phyloP scores from a whole-genome alignment of 495 filamentous ascomycete species.

The Daldinia vernicosa region DNA sequence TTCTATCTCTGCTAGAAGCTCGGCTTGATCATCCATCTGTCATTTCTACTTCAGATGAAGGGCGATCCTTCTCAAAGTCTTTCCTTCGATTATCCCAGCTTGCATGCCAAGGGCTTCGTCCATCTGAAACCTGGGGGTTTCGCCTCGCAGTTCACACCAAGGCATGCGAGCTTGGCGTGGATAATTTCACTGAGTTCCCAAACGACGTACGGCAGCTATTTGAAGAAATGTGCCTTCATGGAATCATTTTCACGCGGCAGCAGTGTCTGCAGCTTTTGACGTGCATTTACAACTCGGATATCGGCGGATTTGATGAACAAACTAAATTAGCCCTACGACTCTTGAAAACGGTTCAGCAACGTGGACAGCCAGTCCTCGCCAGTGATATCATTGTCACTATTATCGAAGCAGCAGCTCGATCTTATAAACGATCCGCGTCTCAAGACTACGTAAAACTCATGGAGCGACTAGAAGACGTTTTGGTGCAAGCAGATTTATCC shows the following conservation, averaged over 20 bases:
- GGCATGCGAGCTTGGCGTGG: conserved; percentile 12
- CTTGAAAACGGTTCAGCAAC: conserved; percentile 52
- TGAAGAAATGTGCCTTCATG: conserved; percentile 43
- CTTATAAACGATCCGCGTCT: not conserved
- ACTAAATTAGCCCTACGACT: conserved; percentile 47
- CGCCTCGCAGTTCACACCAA: conserved; percentile 44
- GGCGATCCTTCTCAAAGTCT: not conserved
- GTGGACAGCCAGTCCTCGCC: conserved; percentile 46
- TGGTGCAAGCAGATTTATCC: conserved; percentile 47
- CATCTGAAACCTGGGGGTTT: conserved; percentile 43
- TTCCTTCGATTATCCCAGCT: conserved; percentile 43
- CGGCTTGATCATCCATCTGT: not conserved
- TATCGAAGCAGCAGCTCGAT: conserved; percentile 46
- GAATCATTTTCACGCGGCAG: conserved; percentile 46
- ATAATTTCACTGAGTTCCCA: not conserved
- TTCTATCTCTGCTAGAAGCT: conserved; percentile 30
- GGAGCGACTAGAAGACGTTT: conserved; percentile 40
- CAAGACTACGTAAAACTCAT: conserved; percentile 25
- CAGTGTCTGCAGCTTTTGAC: conserved; percentile 47
- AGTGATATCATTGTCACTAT: conserved; percentile 53
- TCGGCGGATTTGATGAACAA: conserved; percentile 18
- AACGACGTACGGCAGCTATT: conserved; percentile 25
- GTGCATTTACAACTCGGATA: conserved; percentile 43
- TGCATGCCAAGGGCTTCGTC: conserved; percentile 41
- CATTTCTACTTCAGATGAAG: not conserved